Evolutionary conservation across 345 rosid species (phyloP), one percentile per base, ranked within the genome.

Genomic region (Firmiana major): DNA sequence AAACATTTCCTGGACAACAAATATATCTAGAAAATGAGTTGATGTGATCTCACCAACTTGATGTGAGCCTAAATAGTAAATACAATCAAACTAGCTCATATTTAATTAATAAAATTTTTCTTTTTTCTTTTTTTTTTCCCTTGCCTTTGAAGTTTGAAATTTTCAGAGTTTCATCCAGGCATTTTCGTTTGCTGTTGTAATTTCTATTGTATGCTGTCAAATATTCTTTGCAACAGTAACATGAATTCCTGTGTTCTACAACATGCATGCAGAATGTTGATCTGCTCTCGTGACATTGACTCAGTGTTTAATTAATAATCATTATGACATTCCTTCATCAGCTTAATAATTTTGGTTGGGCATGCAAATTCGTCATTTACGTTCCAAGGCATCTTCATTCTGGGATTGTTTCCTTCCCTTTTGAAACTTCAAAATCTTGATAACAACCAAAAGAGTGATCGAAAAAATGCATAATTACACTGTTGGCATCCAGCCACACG

Each of bases 11-110:
- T 64, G 1, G 69, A 64, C 69, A 64, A 64, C 45, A 1, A 1
- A 31, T 31, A 31, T 0, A 31, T 31, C 34, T 31, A 31, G 34
- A 31, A 31, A 31, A 31, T 36, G 45, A 63, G 45, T 65, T 40
- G 49, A 65, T 65, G 70, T 65, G 70, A 65, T 31, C 42, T 31
- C 66, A 34, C 66, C 24, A 36, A 63, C 45, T 63, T 38, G 68
- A 59, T 59, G 36, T 24, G 64, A 59, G 16, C 63, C 63, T 22
- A 22, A 58, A 22, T 57, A 54, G 59, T 54, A 54, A 54, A n/a
- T n/a, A 19, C 28, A 21, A 57, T 57, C 28, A 57, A 57, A 57
- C 28, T 57, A 7, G 9, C 11, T 43, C 1, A 9, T n/a, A 54
- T 22, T 21, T 0, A 63, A 31, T 63, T 15, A 22, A 22, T 2